These are phyloP conservation scores for Dryadomyces quercivorus DNA, from an alignment of 2,329 filamentous ascomycete species.

Conservation along the genomic window DNA sequence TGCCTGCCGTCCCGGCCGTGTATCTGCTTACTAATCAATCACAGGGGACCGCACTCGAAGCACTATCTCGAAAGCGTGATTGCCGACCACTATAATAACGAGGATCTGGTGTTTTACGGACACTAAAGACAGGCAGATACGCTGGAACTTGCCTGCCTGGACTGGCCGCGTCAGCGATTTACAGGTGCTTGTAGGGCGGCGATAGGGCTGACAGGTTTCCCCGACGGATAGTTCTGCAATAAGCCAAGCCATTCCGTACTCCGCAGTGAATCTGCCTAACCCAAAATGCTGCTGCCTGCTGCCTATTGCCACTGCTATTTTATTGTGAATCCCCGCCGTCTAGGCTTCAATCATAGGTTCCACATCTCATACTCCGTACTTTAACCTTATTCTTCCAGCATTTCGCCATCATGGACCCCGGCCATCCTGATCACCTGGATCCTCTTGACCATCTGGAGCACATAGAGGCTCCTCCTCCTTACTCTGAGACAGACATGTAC, in stretches of 20 bases:
- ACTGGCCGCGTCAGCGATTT: neutral
- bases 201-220: neutral
- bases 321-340: neutral
- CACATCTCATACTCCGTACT: too few species aligned
- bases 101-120: slow-evolving; percentile 12
- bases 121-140: neutral
- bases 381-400: neutral
- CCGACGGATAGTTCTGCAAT: too few species aligned
- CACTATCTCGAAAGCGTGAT: slow-evolving; percentile 17
- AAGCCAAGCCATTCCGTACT: too few species aligned
- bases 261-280: too few species aligned
- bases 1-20: slow-evolving; percentile 27
- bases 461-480: slow-evolving; percentile 40
- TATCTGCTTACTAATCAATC: slow-evolving; percentile 6
- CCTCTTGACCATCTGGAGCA: slow-evolving; percentile 17
- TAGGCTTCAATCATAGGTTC: too few species aligned
- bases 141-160: neutral
- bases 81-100: slow-evolving; percentile 18
- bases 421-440: neutral
- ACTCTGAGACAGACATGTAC: slow-evolving; percentile 44
- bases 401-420: slow-evolving; percentile 10
- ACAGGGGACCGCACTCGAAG: slow-evolving; percentile 19
- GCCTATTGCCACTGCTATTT: neutral
- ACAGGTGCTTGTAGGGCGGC: neutral
- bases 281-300: neutral